A percentile compares a stretch with the other conserved stretches of the same genome.
phyloP scores from a whole-genome alignment of 805 yeast genomes.

The Yarrowia phangngaensis region DNA sequence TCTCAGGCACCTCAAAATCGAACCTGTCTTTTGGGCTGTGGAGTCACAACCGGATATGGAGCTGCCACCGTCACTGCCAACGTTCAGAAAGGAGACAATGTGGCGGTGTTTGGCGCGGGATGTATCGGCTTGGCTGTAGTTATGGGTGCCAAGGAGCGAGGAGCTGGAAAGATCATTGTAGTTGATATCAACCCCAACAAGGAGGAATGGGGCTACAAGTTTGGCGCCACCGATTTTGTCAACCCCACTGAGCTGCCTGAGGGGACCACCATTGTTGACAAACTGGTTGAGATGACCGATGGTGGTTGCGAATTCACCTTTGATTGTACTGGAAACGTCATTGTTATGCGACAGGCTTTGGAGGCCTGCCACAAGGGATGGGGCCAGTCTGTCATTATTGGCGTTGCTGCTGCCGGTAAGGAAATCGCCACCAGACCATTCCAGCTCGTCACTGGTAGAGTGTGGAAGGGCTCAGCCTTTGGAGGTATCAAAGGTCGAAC shows the following conservation, averaged over 20 bases:
- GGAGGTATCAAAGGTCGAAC: conserved; percentile 98
- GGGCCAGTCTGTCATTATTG: conserved; percentile 94
- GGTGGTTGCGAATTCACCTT: conserved; percentile 97
- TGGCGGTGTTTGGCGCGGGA: conserved; percentile 97
- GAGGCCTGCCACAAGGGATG: conserved; percentile 99
- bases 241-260: conserved; percentile 76
- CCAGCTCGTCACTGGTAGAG: conserved; percentile 98
- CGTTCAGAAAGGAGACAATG: conserved; percentile 85
- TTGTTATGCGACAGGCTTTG: conserved; percentile 92
- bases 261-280: conserved; percentile 73
- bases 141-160: conserved; percentile 85
- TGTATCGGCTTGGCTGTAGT: conserved; percentile 95
- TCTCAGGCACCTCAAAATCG: conserved; percentile 78
- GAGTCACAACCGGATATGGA: conserved; percentile 98
- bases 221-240: conserved; percentile 94
- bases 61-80: conserved; percentile 93
- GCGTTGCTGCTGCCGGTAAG: conserved; percentile 98
- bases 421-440: conserved; percentile 97
- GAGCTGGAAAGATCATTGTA: conserved; percentile 73
- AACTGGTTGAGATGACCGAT: conserved; percentile 83
- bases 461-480: conserved; percentile 98
- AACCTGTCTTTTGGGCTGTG: conserved; percentile 94
- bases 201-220: conserved; percentile 77
- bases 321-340: conserved; percentile 96
- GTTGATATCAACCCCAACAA: conserved; percentile 83